Conservation (phyloP, 164 flowering plant species). For the Buxus sempervirens region DNA sequence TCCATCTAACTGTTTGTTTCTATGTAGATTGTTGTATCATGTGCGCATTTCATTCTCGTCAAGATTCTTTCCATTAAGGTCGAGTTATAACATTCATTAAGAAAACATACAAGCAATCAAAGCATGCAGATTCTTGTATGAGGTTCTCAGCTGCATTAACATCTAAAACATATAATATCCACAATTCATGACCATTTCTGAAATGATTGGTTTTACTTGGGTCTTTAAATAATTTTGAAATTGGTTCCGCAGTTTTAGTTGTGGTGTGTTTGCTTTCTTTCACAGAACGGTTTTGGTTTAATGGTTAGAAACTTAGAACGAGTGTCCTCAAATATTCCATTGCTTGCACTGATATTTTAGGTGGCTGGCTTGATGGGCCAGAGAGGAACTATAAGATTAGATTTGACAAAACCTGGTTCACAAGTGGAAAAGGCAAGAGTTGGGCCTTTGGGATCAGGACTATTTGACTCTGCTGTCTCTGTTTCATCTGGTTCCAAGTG, state of each 20-base stretch:
- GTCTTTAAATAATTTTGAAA: neutral
- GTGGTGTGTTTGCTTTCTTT: neutral
- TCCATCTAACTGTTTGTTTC: too few relatives aligned
- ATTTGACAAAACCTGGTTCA: conserved; percentile 54
- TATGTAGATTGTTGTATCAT: too few relatives aligned
- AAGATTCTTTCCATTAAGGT: too few relatives aligned
- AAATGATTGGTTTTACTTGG: neutral
- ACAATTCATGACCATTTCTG: neutral
- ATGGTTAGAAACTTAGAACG: neutral
- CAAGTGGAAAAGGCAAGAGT: conserved; percentile 74
- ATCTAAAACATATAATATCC: neutral
- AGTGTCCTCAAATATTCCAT: neutral
- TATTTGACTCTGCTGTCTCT: conserved; percentile 89
- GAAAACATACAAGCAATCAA: too few relatives aligned
- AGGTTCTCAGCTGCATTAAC: too few relatives aligned
- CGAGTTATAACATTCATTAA: too few relatives aligned
- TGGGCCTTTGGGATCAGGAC: conserved; percentile 78
- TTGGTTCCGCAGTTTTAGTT: conserved; percentile 1
- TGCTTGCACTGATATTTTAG: conserved; percentile 26
- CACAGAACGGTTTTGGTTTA: neutral
- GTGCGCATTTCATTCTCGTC: too few relatives aligned
- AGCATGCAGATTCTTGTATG: too few relatives aligned
- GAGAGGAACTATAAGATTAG: conserved; percentile 51
- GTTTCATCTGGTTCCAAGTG: conserved; percentile 67
- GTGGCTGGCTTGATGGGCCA: conserved; percentile 45